A percentile compares a stretch with the other conserved stretches of the same genome.
phyloP scores from a whole-genome alignment of 176 grass and related monocot genomes.

The Avena sativa region DNA sequence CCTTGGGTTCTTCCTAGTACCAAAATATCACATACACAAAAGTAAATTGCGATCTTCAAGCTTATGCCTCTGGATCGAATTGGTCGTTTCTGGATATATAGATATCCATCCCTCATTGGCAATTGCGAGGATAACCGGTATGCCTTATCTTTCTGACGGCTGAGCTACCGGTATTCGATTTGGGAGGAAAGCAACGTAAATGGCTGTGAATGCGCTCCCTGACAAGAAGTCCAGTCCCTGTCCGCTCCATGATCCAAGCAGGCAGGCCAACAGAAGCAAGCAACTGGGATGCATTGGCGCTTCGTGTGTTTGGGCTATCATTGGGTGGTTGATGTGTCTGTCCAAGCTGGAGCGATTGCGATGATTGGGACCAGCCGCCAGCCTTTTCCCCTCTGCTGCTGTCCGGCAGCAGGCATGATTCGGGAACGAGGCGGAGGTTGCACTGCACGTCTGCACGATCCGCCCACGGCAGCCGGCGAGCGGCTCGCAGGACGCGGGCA shows the following conservation, averaged over 20 bases:
- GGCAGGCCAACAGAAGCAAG: slow-evolving; percentile 12
- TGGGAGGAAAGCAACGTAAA: slow-evolving; percentile 45
- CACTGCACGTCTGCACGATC: slow-evolving; percentile 22
- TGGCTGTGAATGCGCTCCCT: background rate
- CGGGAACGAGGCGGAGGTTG: background rate
- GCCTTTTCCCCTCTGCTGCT: background rate
- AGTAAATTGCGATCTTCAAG: background rate
- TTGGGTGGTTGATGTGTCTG: slow-evolving; percentile 29
- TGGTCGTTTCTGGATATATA: background rate
- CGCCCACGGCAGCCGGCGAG: background rate
- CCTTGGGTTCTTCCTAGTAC: background rate
- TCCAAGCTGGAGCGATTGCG: slow-evolving; percentile 14
- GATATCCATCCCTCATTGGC: background rate
- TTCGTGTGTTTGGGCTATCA: slow-evolving; percentile 24
- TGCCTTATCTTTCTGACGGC: slow-evolving; percentile 4
- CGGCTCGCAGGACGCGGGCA: too few species aligned
- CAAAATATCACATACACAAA: background rate
- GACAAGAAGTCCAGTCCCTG: slow-evolving; percentile 9
- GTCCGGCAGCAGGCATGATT: slow-evolving; percentile 20
- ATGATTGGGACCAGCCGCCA: slow-evolving; percentile 51
- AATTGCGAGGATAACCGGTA: background rate
- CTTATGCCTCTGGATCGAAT: background rate
- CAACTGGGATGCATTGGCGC: slow-evolving; percentile 30
- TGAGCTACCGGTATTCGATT: slow-evolving; percentile 31
- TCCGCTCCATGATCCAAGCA: slow-evolving; percentile 28